Evolutionary conservation across 306 rosid genomes (phyloP).

Genomic region (Prunus kanzakura): DNA sequence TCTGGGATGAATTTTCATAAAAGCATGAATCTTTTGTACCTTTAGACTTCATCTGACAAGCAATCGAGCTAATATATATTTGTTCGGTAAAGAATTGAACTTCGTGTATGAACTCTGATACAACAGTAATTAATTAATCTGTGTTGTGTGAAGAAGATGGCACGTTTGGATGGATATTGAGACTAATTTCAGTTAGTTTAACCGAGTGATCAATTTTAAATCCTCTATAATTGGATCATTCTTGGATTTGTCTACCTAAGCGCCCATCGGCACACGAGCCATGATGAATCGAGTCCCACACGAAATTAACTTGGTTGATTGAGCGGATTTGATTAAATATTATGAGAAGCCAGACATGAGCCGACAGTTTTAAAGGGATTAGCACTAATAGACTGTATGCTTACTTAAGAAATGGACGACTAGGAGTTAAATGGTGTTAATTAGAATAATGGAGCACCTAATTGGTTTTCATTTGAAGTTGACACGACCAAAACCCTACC

Average conservation of each 20-base stretch:
- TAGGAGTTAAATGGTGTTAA: not conserved
- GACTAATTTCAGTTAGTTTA: not conserved
- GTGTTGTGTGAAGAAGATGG: too few relatives aligned
- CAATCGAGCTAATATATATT: not conserved
- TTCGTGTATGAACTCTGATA: too few relatives aligned
- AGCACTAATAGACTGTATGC: not conserved
- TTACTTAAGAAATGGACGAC: not conserved
- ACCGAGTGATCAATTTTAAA: not conserved
- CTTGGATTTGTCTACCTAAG: not conserved
- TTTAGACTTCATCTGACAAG: not conserved
- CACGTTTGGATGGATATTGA: not conserved
- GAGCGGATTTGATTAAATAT: not conserved
- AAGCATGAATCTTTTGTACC: too few relatives aligned
- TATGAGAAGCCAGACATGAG: not conserved
- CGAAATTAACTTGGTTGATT: not conserved
- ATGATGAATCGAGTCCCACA: not conserved
- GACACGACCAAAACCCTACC: not conserved
- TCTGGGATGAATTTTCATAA: not conserved
- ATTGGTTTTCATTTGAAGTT: not conserved
- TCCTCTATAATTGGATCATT: not conserved
- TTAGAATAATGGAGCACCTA: not conserved
- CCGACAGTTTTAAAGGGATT: not conserved
- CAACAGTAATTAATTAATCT: too few relatives aligned
- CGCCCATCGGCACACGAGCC: not conserved
- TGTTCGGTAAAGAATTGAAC: not conserved